Evolutionary conservation across 176 grass and related monocot genomes (phyloP).

Genomic region (Raddia distichophylla): DNA sequence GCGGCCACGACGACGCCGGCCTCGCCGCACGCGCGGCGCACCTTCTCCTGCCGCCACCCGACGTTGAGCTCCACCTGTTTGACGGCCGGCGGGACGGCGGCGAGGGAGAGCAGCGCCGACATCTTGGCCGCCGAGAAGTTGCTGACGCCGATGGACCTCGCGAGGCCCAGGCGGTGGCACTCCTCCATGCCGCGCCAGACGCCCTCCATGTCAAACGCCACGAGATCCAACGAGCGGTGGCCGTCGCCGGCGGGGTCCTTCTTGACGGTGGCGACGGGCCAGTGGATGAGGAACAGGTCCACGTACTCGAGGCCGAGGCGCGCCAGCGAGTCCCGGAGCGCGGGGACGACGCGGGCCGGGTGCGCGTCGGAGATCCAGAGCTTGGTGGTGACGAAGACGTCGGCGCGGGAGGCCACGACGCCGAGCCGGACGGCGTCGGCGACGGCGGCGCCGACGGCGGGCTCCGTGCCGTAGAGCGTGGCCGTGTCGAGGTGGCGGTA

Average conservation of each 20-base stretch:
- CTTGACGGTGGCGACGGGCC: constrained; percentile 36
- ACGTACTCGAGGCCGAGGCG: constrained; percentile 63
- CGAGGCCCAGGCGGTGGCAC: constrained; percentile 69
- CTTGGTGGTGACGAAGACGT: constrained; percentile 72
- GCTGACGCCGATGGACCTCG: constrained; percentile 73
- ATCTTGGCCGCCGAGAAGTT: constrained; percentile 75
- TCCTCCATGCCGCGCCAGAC: constrained; percentile 86
- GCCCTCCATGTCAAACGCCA: constrained; percentile 67
- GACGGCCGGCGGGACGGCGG: constrained; percentile 67
- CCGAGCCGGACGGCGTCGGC: constrained; percentile 43
- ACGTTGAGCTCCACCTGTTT: constrained; percentile 87
- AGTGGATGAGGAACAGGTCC: constrained; percentile 86
- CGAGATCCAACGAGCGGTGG: background rate
- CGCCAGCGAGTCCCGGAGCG: constrained; percentile 53
- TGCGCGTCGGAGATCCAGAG: constrained; percentile 46
- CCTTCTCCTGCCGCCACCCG: constrained; percentile 66
- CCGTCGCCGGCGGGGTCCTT: background rate
- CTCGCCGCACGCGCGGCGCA: constrained; percentile 53
- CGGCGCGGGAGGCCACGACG: constrained; percentile 43
- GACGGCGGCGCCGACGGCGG: constrained; percentile 46
- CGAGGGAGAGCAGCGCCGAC: constrained; percentile 42
- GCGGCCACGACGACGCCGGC: constrained; percentile 59
- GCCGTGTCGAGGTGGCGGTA: constrained; percentile 71
- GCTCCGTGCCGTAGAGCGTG: constrained; percentile 53
- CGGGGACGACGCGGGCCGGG: constrained; percentile 50